Base-by-base conservation (phyloP, 2,329 filamentous ascomycete species). In the Rhynchosporium agropyri region DNA sequence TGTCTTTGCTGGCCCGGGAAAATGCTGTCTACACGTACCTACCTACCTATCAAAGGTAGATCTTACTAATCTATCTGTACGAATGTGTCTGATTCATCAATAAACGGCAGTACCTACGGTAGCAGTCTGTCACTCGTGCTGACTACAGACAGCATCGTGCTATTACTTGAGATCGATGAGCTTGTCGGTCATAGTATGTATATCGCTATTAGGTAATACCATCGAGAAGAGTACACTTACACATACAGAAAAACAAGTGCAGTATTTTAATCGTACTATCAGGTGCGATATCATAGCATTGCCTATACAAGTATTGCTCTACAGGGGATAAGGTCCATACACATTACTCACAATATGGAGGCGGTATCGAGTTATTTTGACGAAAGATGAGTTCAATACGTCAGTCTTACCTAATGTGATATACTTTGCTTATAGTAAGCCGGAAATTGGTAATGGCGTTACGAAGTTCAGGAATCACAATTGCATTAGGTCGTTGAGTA, bases 181-280 rank as follows among this genome's bases (percentile, higher is more conserved):
- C 42, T 26, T 45, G 53, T 61, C 57, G 56, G 63, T 56, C 38
- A 63, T 58, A 26, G 15, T 31, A 45, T 53, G 59, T 60, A 13
- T 49, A 49, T 58, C 50, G 20, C 56, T 58, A 33, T 65, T 67
- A 67, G 62, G 62, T 67, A 66, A 65, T 63, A 20, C 20, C 20
- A 20, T 20, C 20, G 40, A 42, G 40, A 42, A 42, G 40, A 15
- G 40, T 42, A 20, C 20, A 20, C 20, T 20, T 20, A 20, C 20
- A 20, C 20, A 1, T 20, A 20, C 20, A 20, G 20, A 20, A 20
- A 20, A 20, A 20, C 20, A 20, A 20, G 20, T 20, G 20, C 20
- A 20, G 20, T 20, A 20, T 20, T 20, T 20, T 20, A 20, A 20
- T 20, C 20, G 20, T 20, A 20, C 20, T 20, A 20, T 20, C 20